Base-by-base conservation (phyloP, 495 filamentous ascomycete species). In the Annulohypoxylon bovei region DNA sequence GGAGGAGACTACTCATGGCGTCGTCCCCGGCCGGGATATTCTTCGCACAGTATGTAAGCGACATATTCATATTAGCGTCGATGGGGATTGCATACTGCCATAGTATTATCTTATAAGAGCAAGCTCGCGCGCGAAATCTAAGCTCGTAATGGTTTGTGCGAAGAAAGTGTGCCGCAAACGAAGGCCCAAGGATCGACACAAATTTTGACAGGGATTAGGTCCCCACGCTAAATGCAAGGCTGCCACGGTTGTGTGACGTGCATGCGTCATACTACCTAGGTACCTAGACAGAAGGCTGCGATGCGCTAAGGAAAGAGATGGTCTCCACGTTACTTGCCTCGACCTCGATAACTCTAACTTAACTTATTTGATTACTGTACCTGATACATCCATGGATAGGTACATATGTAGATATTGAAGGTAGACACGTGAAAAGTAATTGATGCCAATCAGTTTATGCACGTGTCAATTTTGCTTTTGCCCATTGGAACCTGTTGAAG, bases 1-100 rank as follows among this genome's bases (percentile, higher is more conserved):
- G 88, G 79, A 97, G 91, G 57, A 77, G 54, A 40, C 78, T 76
- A 68, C 54, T 75, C 82, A 82, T 82, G 47, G 73, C 74, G 56
- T 75, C 68, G n/a, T 72, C 67, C 27, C 46, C 60, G 23, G 53
- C 18, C 16, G 50, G 35, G 42, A 16, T 59, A 40, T 64, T 63
- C 63, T 71, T 66, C 2, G 32, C 1, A 62, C 22, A 1, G 44
- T 58, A 33, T 62, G 57, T 20, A 66, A 39, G 14, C 4, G 18
- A 47, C 4, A 16, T 16, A 47, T 16, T 33, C 20, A 52, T 12
- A 35, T 18, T 22, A 64, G 32, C 28, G 4, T 20, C 1, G 30
- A 20, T 47, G 7, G 18, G 20, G 14, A 37, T 18, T 16, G 27
- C 63, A 59, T 67, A 71, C 69, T 44, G 59, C 69, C 69, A 71